Conservation (phyloP, 768 basidiomycete species). For the Russula emetica region DNA sequence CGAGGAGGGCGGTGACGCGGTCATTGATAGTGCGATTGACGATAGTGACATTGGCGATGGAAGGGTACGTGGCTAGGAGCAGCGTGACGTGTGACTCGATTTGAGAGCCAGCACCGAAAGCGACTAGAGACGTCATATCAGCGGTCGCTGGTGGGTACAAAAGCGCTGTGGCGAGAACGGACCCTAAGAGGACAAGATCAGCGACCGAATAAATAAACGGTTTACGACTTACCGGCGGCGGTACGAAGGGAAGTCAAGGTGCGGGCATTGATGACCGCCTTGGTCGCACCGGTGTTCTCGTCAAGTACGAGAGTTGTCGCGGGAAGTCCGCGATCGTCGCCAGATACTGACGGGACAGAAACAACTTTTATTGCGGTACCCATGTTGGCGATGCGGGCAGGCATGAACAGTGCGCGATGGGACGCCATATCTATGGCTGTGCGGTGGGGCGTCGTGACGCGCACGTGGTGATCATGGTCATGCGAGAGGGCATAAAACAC, state of each 20-base stretch:
- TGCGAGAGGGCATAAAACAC: slow-evolving; percentile 24
- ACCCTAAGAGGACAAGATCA: slow-evolving; percentile 43
- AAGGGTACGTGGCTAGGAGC: slow-evolving; percentile 42
- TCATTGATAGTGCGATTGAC: slow-evolving; percentile 56
- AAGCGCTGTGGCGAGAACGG: slow-evolving; percentile 54
- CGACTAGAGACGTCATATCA: slow-evolving; percentile 46
- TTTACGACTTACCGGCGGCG: slow-evolving; percentile 61
- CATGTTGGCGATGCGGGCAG: slow-evolving; percentile 50
- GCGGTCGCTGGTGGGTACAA: slow-evolving; percentile 28
- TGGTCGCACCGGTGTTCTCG: slow-evolving; percentile 61
- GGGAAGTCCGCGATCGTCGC: slow-evolving; percentile 55
- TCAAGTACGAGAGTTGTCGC: slow-evolving; percentile 75
- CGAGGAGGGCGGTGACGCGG: slow-evolving; percentile 42
- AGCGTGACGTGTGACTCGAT: slow-evolving; percentile 48
- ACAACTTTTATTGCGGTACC: slow-evolving; percentile 80
- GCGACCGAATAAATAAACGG: no score
- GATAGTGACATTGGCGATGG: slow-evolving; percentile 52
- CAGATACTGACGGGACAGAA: slow-evolving; percentile 52
- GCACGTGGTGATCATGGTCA: neutral
- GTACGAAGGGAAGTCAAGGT: slow-evolving; percentile 76
- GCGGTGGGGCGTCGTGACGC: slow-evolving; percentile 46
- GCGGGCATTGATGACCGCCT: slow-evolving; percentile 73
- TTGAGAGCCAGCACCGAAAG: slow-evolving; percentile 74
- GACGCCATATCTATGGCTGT: slow-evolving; percentile 48
- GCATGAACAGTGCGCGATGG: slow-evolving; percentile 77